Evolutionary conservation across 208 protist genomes (phyloP).

Genomic region (Kentomonas sorsogonicus): DNA sequence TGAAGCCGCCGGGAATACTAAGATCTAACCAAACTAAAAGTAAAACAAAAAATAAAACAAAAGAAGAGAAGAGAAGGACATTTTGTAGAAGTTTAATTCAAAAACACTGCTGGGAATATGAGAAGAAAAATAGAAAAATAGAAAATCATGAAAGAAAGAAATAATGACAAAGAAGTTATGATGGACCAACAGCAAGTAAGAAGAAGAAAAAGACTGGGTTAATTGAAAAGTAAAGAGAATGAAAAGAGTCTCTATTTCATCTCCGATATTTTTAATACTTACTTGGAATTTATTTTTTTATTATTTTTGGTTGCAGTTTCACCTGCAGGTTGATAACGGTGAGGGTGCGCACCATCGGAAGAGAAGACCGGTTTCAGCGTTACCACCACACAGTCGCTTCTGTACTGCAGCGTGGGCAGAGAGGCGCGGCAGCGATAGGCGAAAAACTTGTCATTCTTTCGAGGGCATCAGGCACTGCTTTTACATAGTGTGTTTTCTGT

Average conservation of each 20-base stretch:
- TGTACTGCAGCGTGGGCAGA: too few relatives aligned
- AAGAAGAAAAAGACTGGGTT: constrained; percentile 5
- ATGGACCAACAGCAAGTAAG: neutral
- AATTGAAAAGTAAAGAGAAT: constrained; percentile 10
- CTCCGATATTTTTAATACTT: constrained; percentile 3
- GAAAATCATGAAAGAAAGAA: constrained; percentile 3
- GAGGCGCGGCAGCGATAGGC: too few relatives aligned
- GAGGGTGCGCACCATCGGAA: too few relatives aligned
- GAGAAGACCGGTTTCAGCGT: too few relatives aligned
- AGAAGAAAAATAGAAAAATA: constrained; percentile 6
- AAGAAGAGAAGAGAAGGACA: constrained; percentile 15
- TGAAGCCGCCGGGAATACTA: neutral
- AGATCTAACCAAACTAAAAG: constrained; percentile 5
- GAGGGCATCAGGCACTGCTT: too few relatives aligned
- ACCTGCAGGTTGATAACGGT: too few relatives aligned
- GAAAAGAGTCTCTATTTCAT: neutral
- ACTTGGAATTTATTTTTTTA: too few relatives aligned
- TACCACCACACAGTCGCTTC: too few relatives aligned
- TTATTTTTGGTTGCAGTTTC: too few relatives aligned
- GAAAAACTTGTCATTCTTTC: too few relatives aligned
- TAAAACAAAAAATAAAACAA: constrained; percentile 10
- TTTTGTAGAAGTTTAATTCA: neutral
- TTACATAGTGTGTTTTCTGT: too few relatives aligned
- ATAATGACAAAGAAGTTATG: constrained; percentile 9
- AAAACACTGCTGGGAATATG: constrained; percentile 1